A percentile compares a stretch with the other conserved stretches of the same genome.
Conservation (phyloP, 345 rosid genomes). For the Eucalyptus sideroxylon region DNA sequence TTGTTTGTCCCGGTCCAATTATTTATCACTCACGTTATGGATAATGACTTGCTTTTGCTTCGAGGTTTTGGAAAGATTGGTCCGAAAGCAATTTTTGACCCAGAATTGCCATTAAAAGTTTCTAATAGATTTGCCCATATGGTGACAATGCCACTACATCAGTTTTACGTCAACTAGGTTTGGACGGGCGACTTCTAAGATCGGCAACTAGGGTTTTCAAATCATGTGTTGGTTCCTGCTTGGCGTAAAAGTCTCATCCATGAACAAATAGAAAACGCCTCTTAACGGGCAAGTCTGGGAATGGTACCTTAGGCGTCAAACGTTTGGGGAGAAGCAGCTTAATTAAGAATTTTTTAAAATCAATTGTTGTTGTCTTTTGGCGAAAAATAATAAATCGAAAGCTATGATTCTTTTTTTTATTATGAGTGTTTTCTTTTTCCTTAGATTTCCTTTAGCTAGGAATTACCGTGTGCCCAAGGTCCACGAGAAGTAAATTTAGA, state of each 20-base stretch:
- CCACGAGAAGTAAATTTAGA: background rate
- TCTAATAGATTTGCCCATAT: background rate
- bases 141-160: background rate
- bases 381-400: background rate
- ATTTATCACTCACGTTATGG: background rate
- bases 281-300: background rate
- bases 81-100: background rate
- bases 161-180: background rate
- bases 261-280: background rate
- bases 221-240: background rate
- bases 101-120: background rate
- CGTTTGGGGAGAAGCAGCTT: background rate
- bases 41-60: background rate
- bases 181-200: background rate
- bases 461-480: background rate
- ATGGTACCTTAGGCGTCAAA: background rate
- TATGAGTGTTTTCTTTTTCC: background rate
- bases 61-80: background rate
- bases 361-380: background rate
- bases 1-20: background rate
- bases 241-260: background rate
- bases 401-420: background rate
- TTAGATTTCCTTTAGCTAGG: background rate
- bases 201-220: background rate
- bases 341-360: background rate